Evolutionary conservation across 2,329 filamentous ascomycete species (phyloP), one percentile per base, ranked within the genome.

Genomic region (Chalara sp.): DNA sequence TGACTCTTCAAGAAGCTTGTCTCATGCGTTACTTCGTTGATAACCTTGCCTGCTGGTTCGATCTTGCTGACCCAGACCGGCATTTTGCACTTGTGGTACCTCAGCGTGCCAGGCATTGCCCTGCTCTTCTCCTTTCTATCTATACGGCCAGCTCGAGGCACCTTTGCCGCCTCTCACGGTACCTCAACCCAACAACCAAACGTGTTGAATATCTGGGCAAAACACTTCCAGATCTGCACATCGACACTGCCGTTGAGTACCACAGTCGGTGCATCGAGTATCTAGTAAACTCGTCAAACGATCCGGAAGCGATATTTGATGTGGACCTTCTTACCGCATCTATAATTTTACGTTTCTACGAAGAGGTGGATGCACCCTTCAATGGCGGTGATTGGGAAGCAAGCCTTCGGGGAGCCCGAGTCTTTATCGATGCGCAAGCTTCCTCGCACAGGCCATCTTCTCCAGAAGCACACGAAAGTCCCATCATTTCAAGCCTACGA

Each of bases 61-160:
- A 74, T 52, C 59, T 70, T 4, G 72, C 70, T 52, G 71, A 73
- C 41, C 64, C 63, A 8, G 62, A 67, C 32, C 63, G 65, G 5
- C 68, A 72, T 57, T 74, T 73, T 53, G 65, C 63, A 3, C 64
- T 64, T 11, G 66, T 70, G 28, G 68, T 73, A 2, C 71, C 71
- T 3, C 65, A 68, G 35, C 59, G 70, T 47, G 71, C 70, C 6
- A 65, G 66, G 3, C 56, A 63, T 30, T 71, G 68, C 39, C 67
- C 70, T 0, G 65, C 72, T 13, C 56, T 76, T 13, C 52, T 61
- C 12, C 53, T 56, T 40, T 58, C 59, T 6, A 60, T 61, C 55
- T 67, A 50, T 35, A 68, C 69, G 28, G 66, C 64, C 5, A 67
- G 69, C 5, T 66, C 68, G 13, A 62, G 70, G 47, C 67, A 70